Base-by-base conservation (phyloP, 768 basidiomycete species). In the Rhodotorula babjevae region DNA sequence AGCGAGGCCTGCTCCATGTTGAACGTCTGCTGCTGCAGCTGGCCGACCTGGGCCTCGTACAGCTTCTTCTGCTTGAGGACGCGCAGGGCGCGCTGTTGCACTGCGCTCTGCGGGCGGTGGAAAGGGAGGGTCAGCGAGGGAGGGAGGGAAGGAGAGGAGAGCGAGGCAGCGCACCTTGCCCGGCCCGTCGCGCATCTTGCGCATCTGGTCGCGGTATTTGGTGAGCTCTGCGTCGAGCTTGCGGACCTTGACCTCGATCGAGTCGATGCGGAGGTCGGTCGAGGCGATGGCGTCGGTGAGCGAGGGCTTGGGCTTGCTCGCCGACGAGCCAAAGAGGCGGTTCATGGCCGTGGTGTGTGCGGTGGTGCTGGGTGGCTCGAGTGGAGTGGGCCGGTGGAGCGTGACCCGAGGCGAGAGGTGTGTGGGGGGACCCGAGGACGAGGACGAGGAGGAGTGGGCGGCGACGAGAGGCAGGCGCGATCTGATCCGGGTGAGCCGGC, bases 1-100 rank as follows among this genome's bases (percentile, higher is more conserved):
- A 98, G 87, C 23, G 90, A 87, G 21, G 94, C 90, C 66, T 91
- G 93, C 83, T 99, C 94, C 91, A 98, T 98, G 82, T 99, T 98
- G 84, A 92, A 98, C 33, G 91, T 89, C 81, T 98, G 96, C 80
- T 98, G 96, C 42, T 90, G 84, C 25, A 99, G 85, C 81, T 96
- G 93, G 16, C 87, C 85, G 52, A 98, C 86, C 81, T 99, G 96
- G 23, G 84, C 85, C 80, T 99, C 96, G 82, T 95, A 95, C 58
- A 97, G 88, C 82, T 87, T 86, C 84, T 92, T 97, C 83, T 98
- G 96, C 82, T 92, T 93, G 55, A 99, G 85, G 5, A 91, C 91
- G 59, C 92, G 86, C 68, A 98, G 82, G 3, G 96, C 96, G n/a
- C 96, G 88, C 81, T 94, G 89, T 81, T 95, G 91, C 52, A 98